Evolutionary conservation across 352 stramenopile species (phyloP).

Genomic region (Phytophthora sojae): DNA sequence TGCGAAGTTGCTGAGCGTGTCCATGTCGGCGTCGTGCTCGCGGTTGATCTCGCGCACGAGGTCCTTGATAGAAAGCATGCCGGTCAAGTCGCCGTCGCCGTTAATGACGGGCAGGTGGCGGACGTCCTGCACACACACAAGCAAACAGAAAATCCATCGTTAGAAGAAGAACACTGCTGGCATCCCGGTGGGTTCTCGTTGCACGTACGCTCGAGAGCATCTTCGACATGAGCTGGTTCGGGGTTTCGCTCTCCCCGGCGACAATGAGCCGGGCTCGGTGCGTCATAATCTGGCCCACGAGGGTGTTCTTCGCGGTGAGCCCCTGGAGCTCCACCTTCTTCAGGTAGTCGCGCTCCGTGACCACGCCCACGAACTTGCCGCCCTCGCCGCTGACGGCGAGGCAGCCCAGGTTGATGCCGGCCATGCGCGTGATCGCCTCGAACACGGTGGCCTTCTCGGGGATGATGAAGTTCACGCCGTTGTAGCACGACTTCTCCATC

Average conservation of each 20-base stretch:
- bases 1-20: slow-evolving; percentile 82
- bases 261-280: slow-evolving; percentile 92
- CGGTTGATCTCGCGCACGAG: slow-evolving; percentile 90
- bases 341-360: slow-evolving; percentile 96
- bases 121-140: slow-evolving; percentile 73
- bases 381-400: slow-evolving; percentile 90
- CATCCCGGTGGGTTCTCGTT: neutral
- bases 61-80: slow-evolving; percentile 96
- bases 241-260: slow-evolving; percentile 85
- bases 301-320: slow-evolving; percentile 85
- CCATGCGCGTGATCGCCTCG: slow-evolving; percentile 96
- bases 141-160: neutral
- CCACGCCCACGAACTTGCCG: slow-evolving; percentile 91
- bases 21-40: slow-evolving; percentile 81
- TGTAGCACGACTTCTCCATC: slow-evolving; percentile 95
- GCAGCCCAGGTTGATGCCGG: slow-evolving; percentile 93
- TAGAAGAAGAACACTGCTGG: neutral
- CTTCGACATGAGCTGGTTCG: slow-evolving; percentile 95
- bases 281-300: slow-evolving; percentile 95
- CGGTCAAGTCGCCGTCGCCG: slow-evolving; percentile 88
- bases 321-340: slow-evolving; percentile 96
- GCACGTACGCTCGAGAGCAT: slow-evolving; percentile 91
- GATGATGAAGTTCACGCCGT: slow-evolving; percentile 95
- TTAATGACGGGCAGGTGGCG: slow-evolving; percentile 96
- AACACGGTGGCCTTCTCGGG: slow-evolving; percentile 93